Evolutionary conservation across 352 stramenopile species (phyloP).

Genomic region (Pythium coloratum): DNA sequence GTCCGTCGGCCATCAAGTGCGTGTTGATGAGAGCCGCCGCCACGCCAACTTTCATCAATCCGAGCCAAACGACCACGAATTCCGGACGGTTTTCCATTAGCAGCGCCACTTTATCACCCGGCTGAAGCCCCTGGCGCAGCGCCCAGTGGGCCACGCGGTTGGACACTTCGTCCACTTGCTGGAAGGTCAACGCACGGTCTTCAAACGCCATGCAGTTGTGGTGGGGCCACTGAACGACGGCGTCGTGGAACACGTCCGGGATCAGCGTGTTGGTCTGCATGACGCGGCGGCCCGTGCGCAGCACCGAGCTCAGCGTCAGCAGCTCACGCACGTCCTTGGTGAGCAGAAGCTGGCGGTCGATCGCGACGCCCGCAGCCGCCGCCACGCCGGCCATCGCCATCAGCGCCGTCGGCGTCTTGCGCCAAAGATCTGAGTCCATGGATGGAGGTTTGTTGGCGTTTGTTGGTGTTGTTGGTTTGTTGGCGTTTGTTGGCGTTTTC

Average conservation of each 20-base stretch:
- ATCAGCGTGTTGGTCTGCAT: slow-evolving; percentile 40
- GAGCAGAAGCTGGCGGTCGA: slow-evolving; percentile 54
- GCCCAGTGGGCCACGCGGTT: slow-evolving; percentile 81
- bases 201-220: slow-evolving; percentile 68
- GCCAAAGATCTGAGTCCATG: neutral
- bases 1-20: slow-evolving; percentile 53
- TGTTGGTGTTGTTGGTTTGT: neutral
- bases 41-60: slow-evolving; percentile 78
- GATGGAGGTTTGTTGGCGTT: neutral
- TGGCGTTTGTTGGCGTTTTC: neutral
- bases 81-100: slow-evolving; percentile 86
- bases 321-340: slow-evolving; percentile 53
- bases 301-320: slow-evolving; percentile 37
- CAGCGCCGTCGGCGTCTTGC: slow-evolving; percentile 18
- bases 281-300: slow-evolving; percentile 44
- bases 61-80: slow-evolving; percentile 79
- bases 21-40: slow-evolving; percentile 87
- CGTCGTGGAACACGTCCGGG: slow-evolving; percentile 63
- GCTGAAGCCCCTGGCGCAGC: slow-evolving; percentile 37
- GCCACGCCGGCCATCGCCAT: slow-evolving; percentile 32
- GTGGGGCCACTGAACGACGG: slow-evolving; percentile 50
- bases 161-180: slow-evolving; percentile 52
- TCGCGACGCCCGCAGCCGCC: slow-evolving; percentile 1
- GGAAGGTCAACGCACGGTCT: slow-evolving; percentile 45
- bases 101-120: slow-evolving; percentile 68